A percentile compares a stretch with the other conserved stretches of the same genome.
phyloP scores from a whole-genome alignment of 306 rosid species.

The Cyamopsis tetragonoloba region DNA sequence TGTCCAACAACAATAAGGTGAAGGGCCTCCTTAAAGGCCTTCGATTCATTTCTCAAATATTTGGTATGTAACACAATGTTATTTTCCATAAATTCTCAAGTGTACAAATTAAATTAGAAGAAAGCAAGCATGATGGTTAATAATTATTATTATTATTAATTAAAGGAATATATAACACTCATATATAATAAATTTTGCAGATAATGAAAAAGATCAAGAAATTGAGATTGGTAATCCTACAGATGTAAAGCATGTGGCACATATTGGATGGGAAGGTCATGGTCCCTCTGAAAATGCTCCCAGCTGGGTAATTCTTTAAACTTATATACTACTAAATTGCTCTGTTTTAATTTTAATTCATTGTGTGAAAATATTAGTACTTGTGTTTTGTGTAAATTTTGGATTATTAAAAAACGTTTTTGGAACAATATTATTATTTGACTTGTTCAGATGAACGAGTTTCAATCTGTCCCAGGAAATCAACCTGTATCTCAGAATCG shows the following conservation, averaged over 20 bases:
- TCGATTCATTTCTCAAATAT: constrained; percentile 84
- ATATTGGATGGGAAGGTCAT: constrained; percentile 87
- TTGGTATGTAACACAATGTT: constrained; percentile 70
- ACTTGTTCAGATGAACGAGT: constrained; percentile 63
- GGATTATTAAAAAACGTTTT: background rate
- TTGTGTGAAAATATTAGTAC: background rate
- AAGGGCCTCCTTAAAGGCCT: constrained; percentile 88
- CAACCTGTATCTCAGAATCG: constrained; percentile 36
- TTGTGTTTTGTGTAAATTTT: background rate
- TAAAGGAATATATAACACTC: background rate
- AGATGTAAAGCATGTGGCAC: constrained; percentile 95
- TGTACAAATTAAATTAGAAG: too few relatives aligned
- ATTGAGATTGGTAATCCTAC: constrained; percentile 87
- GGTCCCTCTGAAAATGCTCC: constrained; percentile 79
- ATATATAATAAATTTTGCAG: constrained; percentile 32
- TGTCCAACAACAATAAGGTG: constrained; percentile 69
- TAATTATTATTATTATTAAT: background rate
- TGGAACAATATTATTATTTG: constrained; percentile 6
- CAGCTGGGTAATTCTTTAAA: constrained; percentile 72
- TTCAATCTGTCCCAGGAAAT: constrained; percentile 28
- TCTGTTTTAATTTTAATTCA: too few relatives aligned
- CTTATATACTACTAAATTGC: too few relatives aligned
- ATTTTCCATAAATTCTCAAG: too few relatives aligned
- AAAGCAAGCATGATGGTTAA: too few relatives aligned
- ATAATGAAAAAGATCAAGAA: constrained; percentile 65